A percentile compares a stretch with the other conserved stretches of the same genome.
Evolutionary conservation across 2,329 filamentous ascomycete species (phyloP).

Genomic region (Epicoccum nigrum): DNA sequence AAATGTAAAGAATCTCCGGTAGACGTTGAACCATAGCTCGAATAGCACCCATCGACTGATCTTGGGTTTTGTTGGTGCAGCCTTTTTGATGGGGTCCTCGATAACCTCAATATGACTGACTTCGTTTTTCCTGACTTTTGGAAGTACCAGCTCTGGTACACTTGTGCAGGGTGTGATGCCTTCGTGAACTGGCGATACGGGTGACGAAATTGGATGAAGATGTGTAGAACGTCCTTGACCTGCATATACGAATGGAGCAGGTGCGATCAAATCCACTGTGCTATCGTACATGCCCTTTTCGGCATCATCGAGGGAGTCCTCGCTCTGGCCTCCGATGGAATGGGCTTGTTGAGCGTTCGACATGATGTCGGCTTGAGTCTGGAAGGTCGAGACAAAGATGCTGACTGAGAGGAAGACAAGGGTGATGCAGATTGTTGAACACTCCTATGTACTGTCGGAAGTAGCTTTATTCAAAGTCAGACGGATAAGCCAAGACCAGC

Average conservation of each 20-base stretch:
- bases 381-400: slow-evolving; percentile 23
- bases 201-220: slow-evolving; percentile 23
- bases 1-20: slow-evolving; percentile 45
- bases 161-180: slow-evolving; percentile 43
- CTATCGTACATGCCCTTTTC: slow-evolving; percentile 43
- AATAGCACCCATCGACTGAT: slow-evolving; percentile 40
- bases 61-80: slow-evolving; percentile 26
- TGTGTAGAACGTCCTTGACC: slow-evolving; percentile 17
- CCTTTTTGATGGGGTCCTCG: slow-evolving; percentile 26
- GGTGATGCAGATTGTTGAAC: slow-evolving; percentile 27
- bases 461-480: slow-evolving; percentile 34
- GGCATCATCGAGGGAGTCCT: slow-evolving; percentile 39
- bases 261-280: slow-evolving; percentile 29
- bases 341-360: slow-evolving; percentile 24
- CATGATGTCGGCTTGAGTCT: slow-evolving; percentile 28
- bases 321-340: slow-evolving; percentile 22
- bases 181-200: slow-evolving; percentile 40
- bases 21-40: slow-evolving; percentile 46
- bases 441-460: slow-evolving; percentile 26
- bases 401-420: slow-evolving; percentile 29
- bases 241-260: slow-evolving; percentile 38
- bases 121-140: slow-evolving; percentile 24
- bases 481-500: slow-evolving; percentile 29
- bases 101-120: slow-evolving; percentile 26
- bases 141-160: slow-evolving; percentile 40